Evolutionary conservation across 371 early-diverging fungal genomes (phyloP), one percentile per base, ranked within the genome.

Genomic region (Mortierella sp.): DNA sequence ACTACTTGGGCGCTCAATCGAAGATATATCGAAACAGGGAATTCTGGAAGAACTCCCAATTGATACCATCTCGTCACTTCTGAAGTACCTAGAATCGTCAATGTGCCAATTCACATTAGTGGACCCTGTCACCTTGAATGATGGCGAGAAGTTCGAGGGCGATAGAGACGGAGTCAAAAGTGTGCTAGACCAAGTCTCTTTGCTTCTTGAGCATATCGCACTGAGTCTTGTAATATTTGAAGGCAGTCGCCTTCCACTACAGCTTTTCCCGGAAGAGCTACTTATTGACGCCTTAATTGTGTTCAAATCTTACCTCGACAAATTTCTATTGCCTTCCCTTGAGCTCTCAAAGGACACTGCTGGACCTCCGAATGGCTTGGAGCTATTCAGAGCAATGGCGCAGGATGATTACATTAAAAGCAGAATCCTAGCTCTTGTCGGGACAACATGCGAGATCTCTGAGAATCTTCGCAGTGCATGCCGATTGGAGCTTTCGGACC

Each of bases 231-330:
- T 49, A 4, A 70, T 75, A 16, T 66, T 81, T 26, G 72, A 51
- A 14, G 39, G 37, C 22, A 63, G 55, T 14, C 70, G 73, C 2
- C 64, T 70, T 35, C 75, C 57, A 10, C 74, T 71, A 43, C 73
- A 81, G 16, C 37, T 81, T 3, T 76, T 68, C 52, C 83, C 83
- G 0, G 83, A 81, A 22, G 83, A 81, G 14, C 62, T 81, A 14
- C 54, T 81, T 39, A 58, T 76, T 8, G 66, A 57, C 20, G 51
- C 73, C 0, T 43, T 81, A 49, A 65, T 30, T 20, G 66, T 73
- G 37, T 70, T 81, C 55, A 81, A 76, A 37, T 51, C 66, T 1
- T 40, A 59, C 18, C 20, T 70, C 18, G 83, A 81, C 28, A 69
- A 43, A 24, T 70, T 81, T 32, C 28, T 81, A 10, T 60, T 26